These are phyloP conservation scores for Pichia pseudocactophila DNA, from an alignment of 805 yeast genomes.

Conservation along the genomic window DNA sequence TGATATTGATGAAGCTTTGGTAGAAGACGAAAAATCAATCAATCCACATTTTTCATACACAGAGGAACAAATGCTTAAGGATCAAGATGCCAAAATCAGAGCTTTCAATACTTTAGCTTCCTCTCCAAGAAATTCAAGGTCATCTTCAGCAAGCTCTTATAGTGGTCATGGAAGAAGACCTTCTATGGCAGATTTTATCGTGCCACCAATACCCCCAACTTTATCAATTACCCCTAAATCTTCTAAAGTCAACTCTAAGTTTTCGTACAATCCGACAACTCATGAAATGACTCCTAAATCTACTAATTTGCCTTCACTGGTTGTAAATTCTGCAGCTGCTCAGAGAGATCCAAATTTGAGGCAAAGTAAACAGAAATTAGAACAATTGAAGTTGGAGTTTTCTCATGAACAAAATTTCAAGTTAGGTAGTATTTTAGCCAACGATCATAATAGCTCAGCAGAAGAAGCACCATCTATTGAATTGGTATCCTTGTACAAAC, in stretches of 20 bases:
- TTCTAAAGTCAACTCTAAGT: constrained; percentile 15
- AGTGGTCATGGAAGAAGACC: constrained; percentile 21
- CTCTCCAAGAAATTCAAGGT: constrained; percentile 22
- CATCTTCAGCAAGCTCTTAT: constrained; percentile 19
- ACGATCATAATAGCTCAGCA: constrained; percentile 36
- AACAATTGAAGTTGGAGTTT: constrained; percentile 16
- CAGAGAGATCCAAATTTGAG: constrained; percentile 3
- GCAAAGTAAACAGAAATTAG: neutral
- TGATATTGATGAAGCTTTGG: constrained; percentile 9
- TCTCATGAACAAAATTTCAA: constrained; percentile 24
- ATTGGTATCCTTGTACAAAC: constrained; percentile 20
- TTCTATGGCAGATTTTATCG: constrained; percentile 28
- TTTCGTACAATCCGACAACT: constrained; percentile 23
- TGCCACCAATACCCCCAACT: constrained; percentile 33
- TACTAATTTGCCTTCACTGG: neutral
- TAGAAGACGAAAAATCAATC: constrained; percentile 9
- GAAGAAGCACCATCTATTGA: constrained; percentile 61
- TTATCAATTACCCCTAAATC: constrained; percentile 11
- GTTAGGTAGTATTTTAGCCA: constrained; percentile 37
- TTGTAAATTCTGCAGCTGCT: neutral
- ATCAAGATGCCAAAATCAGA: constrained; percentile 56
- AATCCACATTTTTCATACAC: constrained; percentile 52
- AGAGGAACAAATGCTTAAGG: constrained; percentile 56
- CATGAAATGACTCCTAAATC: constrained; percentile 15
- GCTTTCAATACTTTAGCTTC: constrained; percentile 43